Percentiles rank a stretch among this genome's conserved stretches.
Evolutionary conservation across 495 filamentous ascomycete species (phyloP).

Genomic region (Daldinia vernicosa): DNA sequence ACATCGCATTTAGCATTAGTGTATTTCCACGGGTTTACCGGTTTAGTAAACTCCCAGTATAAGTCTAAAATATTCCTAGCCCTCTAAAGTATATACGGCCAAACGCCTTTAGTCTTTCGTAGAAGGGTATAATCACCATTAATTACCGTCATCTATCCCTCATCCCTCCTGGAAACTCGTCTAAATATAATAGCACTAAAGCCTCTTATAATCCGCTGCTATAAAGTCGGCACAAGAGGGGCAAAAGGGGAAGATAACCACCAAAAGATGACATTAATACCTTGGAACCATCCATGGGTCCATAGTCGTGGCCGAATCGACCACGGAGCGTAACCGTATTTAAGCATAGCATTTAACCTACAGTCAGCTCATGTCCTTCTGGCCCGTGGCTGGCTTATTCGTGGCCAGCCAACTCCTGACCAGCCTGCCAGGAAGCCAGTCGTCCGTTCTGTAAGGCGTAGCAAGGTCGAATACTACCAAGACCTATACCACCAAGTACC

Average conservation of each 20-base stretch:
- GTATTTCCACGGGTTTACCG: neutral
- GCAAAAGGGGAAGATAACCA: neutral
- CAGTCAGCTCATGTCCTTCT: slow-evolving; percentile 6
- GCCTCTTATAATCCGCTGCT: neutral
- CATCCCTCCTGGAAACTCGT: neutral
- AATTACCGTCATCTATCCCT: neutral
- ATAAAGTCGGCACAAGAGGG: neutral
- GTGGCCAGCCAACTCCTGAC: slow-evolving; percentile 1
- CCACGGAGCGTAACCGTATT: neutral
- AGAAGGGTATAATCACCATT: slow-evolving; percentile 22
- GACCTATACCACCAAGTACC: slow-evolving; percentile 55
- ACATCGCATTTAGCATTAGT: neutral
- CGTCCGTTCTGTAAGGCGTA: slow-evolving; percentile 5
- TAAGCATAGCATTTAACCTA: neutral
- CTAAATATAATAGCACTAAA: neutral
- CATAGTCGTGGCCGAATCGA: neutral
- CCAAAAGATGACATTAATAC: slow-evolving; percentile 1
- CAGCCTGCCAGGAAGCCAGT: neutral
- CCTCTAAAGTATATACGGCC: slow-evolving; percentile 1
- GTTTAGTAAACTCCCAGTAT: neutral
- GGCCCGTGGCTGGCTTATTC: neutral
- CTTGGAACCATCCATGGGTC: neutral
- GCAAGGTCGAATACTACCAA: slow-evolving; percentile 29
- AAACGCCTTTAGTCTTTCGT: neutral
- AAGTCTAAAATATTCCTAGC: neutral